A percentile compares a stretch with the other conserved stretches of the same genome.
Conservation (phyloP, 129 eudicot genomes). For the Lonicera japonica region DNA sequence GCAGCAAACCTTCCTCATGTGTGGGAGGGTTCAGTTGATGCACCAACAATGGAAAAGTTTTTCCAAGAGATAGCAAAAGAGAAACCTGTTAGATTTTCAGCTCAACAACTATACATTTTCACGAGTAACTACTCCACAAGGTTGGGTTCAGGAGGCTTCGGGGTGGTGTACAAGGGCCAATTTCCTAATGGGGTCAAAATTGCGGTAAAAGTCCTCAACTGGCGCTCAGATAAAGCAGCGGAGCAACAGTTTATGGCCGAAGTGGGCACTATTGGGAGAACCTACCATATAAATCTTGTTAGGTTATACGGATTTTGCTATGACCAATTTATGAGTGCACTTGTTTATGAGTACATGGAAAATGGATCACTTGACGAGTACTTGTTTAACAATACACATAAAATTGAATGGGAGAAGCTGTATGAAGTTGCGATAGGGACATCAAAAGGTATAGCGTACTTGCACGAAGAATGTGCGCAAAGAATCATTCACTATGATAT, state of each 20-base stretch:
- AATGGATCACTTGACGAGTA: constrained; percentile 27
- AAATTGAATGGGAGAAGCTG: constrained; percentile 10
- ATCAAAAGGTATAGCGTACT: constrained; percentile 21
- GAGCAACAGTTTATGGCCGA: constrained; percentile 36
- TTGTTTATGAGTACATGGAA: constrained; percentile 29
- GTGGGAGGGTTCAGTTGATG: background rate
- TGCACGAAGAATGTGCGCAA: constrained; percentile 30
- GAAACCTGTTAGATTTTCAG: constrained; percentile 26
- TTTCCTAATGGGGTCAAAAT: constrained; percentile 7
- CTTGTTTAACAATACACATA: constrained; percentile 11
- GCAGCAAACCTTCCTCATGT: background rate
- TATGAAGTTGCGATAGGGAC: constrained; percentile 25
- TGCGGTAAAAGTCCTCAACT: constrained; percentile 27
- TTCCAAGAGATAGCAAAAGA: constrained; percentile 13
- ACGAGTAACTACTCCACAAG: constrained; percentile 12
- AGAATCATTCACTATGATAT: constrained; percentile 36
- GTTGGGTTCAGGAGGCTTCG: constrained; percentile 28
- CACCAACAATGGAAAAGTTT: background rate
- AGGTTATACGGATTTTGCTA: constrained; percentile 31
- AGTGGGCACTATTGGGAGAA: constrained; percentile 36
- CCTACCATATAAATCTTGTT: constrained; percentile 27
- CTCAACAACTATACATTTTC: constrained; percentile 22
- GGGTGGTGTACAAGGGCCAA: constrained; percentile 28
- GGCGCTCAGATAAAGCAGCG: constrained; percentile 11
- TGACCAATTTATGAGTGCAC: constrained; percentile 18